A percentile compares a stretch with the other conserved stretches of the same genome.
These are phyloP conservation scores for Clonostachys sp. DNA, from an alignment of 2,329 filamentous ascomycete species.

Conservation along the genomic window DNA sequence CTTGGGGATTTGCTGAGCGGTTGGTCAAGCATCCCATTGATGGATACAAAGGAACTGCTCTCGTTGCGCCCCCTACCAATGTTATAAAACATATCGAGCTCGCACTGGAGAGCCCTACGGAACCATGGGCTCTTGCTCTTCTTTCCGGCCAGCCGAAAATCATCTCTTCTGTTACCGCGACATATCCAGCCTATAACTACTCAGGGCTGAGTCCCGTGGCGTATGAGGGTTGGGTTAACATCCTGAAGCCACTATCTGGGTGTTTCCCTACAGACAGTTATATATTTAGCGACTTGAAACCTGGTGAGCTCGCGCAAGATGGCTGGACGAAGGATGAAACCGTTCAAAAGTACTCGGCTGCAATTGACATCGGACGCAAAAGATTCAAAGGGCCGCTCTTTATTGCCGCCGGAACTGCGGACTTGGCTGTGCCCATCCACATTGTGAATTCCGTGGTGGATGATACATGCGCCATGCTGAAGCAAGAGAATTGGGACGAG, in stretches of 20 bases:
- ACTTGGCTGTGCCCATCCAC: conserved; percentile 8
- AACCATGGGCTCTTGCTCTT: no score
- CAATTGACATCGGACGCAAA: conserved; percentile 12
- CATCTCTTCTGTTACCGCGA: background rate
- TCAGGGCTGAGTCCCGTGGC: conserved; percentile 3
- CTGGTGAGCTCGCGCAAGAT: background rate
- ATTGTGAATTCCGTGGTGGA: conserved; percentile 3
- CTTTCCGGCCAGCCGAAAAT: background rate
- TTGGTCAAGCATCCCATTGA: background rate
- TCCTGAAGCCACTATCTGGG: background rate
- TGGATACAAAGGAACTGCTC: background rate
- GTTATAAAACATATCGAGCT: no score
- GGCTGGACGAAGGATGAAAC: background rate
- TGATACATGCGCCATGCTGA: conserved; percentile 6
- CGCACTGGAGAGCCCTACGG: no score
- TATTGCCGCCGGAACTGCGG: conserved; percentile 22
- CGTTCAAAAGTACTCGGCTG: background rate
- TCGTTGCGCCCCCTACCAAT: background rate
- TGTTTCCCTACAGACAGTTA: no score
- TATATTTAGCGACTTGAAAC: no score
- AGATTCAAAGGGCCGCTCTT: conserved; percentile 25
- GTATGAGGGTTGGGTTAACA: background rate
- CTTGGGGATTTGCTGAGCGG: background rate
- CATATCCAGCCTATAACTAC: conserved; percentile 3
- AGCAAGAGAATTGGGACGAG: conserved; percentile 7